Conservation (phyloP, 164 flowering plant species). For the Tetracentron sinense region DNA sequence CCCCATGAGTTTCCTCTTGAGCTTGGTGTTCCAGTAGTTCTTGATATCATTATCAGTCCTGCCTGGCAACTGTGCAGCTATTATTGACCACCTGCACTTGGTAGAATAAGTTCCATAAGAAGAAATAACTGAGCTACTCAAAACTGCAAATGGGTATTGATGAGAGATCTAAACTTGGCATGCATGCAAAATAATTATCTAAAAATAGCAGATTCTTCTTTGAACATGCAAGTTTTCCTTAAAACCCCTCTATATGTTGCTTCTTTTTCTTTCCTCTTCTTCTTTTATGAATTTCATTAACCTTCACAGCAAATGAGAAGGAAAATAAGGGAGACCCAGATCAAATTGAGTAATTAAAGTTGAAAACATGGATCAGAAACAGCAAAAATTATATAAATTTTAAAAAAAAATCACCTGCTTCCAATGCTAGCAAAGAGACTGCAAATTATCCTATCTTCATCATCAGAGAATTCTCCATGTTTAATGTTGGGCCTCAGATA, state of each 20-base stretch:
- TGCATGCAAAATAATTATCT: conserved; percentile 14
- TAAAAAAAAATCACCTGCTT: conserved; percentile 26
- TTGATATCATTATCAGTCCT: conserved; percentile 84
- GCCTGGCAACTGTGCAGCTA: conserved; percentile 74
- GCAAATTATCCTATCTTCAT: conserved; percentile 71
- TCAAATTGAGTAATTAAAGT: neutral
- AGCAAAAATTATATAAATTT: neutral
- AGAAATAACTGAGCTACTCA: conserved; percentile 6
- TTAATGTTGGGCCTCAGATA: conserved; percentile 77
- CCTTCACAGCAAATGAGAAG: neutral
- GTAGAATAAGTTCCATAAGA: conserved; percentile 20
- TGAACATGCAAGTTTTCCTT: neutral
- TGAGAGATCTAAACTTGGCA: conserved; percentile 17
- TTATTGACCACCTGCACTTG: conserved; percentile 69
- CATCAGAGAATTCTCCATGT: conserved; percentile 80
- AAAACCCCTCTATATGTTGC: neutral
- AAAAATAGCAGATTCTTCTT: neutral
- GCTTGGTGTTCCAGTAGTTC: conserved; percentile 86
- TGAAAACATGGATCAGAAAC: no score
- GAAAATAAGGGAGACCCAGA: neutral
- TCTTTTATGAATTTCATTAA: no score
- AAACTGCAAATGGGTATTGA: conserved; percentile 1
- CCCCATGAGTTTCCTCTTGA: conserved; percentile 69
- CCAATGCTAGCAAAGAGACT: conserved; percentile 67
- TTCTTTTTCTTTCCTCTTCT: neutral